A percentile compares a stretch with the other conserved stretches of the same genome.
phyloP scores from a whole-genome alignment of 768 basidiomycete genomes.

The Termitomyces sp. region DNA sequence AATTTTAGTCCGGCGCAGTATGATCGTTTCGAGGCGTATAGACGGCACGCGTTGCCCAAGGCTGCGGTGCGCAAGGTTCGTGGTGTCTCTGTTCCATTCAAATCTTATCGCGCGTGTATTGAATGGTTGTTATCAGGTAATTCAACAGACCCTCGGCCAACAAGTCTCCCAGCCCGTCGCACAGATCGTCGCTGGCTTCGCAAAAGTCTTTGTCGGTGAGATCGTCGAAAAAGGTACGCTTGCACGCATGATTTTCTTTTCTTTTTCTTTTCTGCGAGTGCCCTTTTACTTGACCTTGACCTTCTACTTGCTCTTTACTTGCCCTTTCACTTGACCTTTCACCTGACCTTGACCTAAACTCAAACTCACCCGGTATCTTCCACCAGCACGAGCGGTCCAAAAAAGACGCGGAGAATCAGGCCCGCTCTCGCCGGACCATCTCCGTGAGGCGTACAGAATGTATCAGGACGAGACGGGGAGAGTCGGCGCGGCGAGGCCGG shows the following conservation, averaged over 20 bases:
- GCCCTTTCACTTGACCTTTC: too few relatives aligned
- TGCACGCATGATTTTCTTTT: too few relatives aligned
- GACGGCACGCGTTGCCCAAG: slow-evolving; percentile 78
- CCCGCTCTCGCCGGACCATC: slow-evolving; percentile 80
- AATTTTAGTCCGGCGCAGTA: slow-evolving; percentile 81
- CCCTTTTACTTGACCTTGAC: too few relatives aligned
- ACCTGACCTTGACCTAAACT: too few relatives aligned
- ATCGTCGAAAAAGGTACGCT: slow-evolving; percentile 79
- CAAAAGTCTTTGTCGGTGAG: slow-evolving; percentile 91
- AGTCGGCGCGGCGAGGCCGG: slow-evolving; percentile 71
- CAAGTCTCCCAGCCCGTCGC: slow-evolving; percentile 85
- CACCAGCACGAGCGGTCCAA: slow-evolving; percentile 79
- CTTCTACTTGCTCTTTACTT: too few relatives aligned
- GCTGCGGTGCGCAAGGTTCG: slow-evolving; percentile 69
- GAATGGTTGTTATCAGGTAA: slow-evolving; percentile 42
- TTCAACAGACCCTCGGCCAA: slow-evolving; percentile 75
- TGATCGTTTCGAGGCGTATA: slow-evolving; percentile 85
- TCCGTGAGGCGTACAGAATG: slow-evolving; percentile 82
- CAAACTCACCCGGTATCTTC: too few relatives aligned
- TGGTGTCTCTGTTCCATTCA: too few relatives aligned
- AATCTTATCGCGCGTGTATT: too few relatives aligned
- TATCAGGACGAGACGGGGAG: slow-evolving; percentile 80
- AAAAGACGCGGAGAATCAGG: slow-evolving; percentile 65
- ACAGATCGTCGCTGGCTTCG: slow-evolving; percentile 84
- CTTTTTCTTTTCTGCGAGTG: too few relatives aligned